A percentile compares a stretch with the other conserved stretches of the same genome.
Evolutionary conservation across 495 filamentous ascomycete species (phyloP).

Genomic region (Pseudomonodictys pantanalensis): DNA sequence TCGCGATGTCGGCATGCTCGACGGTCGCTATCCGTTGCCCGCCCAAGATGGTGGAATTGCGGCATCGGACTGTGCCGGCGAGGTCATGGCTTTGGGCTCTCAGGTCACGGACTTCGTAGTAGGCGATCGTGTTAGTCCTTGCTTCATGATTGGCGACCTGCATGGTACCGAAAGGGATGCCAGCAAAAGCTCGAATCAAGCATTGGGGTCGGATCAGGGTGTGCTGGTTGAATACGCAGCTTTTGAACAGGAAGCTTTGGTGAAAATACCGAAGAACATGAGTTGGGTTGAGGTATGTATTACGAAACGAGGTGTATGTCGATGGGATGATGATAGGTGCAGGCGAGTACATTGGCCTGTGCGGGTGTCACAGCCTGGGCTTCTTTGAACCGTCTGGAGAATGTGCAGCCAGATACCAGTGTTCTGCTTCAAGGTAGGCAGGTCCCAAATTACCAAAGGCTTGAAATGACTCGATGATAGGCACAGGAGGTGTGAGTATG

Average conservation of each 20-base stretch:
- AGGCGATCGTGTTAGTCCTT: constrained; percentile 39
- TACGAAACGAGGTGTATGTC: neutral
- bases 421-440: constrained; percentile 8
- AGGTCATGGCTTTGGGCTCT: constrained; percentile 27
- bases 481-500: constrained; percentile 38
- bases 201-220: neutral
- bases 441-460: neutral
- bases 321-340: constrained; percentile 33
- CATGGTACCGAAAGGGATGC: constrained; percentile 27
- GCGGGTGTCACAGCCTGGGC: constrained; percentile 38
- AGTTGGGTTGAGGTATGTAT: constrained; percentile 11
- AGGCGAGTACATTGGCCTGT: constrained; percentile 37
- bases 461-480: constrained; percentile 1
- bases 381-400: constrained; percentile 14
- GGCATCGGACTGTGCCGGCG: constrained; percentile 33
- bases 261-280: constrained; percentile 32
- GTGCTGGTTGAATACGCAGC: constrained; percentile 39
- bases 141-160: constrained; percentile 24
- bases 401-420: neutral
- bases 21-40: constrained; percentile 34
- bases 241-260: constrained; percentile 35
- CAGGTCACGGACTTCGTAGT: constrained; percentile 36
- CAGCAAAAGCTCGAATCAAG: neutral
- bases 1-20: constrained; percentile 37
- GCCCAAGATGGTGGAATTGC: constrained; percentile 32